Evolutionary conservation across 2,329 filamentous ascomycete genomes (phyloP), one percentile per base, ranked within the genome.

Genomic region (Aspergillus tanneri): DNA sequence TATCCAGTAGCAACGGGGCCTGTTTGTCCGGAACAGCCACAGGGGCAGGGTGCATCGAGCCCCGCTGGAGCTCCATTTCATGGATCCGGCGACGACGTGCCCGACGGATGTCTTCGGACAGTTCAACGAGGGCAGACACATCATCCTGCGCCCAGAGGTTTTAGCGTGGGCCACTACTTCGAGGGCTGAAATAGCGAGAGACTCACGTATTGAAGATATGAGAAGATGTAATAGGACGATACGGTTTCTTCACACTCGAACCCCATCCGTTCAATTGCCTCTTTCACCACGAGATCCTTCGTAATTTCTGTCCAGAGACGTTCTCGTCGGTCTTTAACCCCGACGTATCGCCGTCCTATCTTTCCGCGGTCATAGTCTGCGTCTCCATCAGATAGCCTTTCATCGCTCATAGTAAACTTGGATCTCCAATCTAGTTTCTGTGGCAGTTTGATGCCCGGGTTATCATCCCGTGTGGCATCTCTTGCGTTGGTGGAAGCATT

Each of bases 231-330:
- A 71, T 88, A 97, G 71, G 90, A 95, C 53, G 80, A 82, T 45
- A 90, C 86, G 0, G 89, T 93, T 77, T 97, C 91, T 66, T 96
- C 90, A 64, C 85, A 97, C 51, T 88, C 84, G 69, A 96, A 97
- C 2, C 89, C 89, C 64, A 85, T 74, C 61, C 86, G 78, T 58
- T 95, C 86, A 55, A 97, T 88, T 14, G 93, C 93, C 66, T 96
- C 90, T 43, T 86, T 84, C 49, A 86, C 78, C 12, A 97, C 89
- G 27, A 97, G 73, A 58, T 96, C 91, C 72, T 95, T 96, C 37
- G 92, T 95, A 59, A 99, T 90, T 71, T 97, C 93, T 0, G 93
- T 99, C 92, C 92, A 97, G 75, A 95, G 88, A 50, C 86, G 83
- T 47, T 81, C 79, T 27, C 60, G 64, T 22, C 63, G 64, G 35